Conservation (phyloP, 495 filamentous ascomycete species). For the Penicillium atrosanguineum region DNA sequence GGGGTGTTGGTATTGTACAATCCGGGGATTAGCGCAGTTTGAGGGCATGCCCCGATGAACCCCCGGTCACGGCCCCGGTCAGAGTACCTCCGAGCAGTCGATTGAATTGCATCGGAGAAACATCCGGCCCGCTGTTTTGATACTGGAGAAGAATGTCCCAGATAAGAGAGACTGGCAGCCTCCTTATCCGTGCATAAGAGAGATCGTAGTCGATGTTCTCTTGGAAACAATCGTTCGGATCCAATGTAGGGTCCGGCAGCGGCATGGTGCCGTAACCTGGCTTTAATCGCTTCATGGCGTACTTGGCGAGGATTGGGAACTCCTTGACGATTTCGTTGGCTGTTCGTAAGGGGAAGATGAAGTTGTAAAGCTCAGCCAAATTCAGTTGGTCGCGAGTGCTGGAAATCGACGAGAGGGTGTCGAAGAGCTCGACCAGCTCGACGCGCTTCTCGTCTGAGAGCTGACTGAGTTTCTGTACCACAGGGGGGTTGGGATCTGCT, state of each 20-base stretch:
- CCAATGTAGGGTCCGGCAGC: conserved; percentile 8
- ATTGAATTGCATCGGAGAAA: conserved; percentile 22
- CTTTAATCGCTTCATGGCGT: conserved; percentile 30
- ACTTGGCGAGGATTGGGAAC: conserved; percentile 31
- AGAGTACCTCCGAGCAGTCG: conserved; percentile 36
- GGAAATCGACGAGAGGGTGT: conserved; percentile 24
- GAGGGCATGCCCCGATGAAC: not conserved
- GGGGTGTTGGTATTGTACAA: not conserved
- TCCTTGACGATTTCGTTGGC: conserved; percentile 31
- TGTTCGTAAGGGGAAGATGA: conserved; percentile 25
- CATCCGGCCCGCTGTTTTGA: conserved; percentile 14
- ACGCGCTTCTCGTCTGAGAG: conserved; percentile 8
- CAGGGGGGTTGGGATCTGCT: conserved; percentile 23
- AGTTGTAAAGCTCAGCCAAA: conserved; percentile 22
- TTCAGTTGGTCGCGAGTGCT: conserved; percentile 17
- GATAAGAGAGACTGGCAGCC: conserved; percentile 18
- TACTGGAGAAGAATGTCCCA: conserved; percentile 38
- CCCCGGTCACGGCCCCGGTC: conserved; percentile 27
- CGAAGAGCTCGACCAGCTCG: conserved; percentile 20
- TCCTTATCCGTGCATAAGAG: conserved; percentile 22
- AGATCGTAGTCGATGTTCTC: conserved; percentile 41
- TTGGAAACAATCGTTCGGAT: conserved; percentile 28
- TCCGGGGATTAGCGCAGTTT: conserved; percentile 4
- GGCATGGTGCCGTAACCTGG: conserved; percentile 26
- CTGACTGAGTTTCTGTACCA: conserved; percentile 12